Evolutionary conservation across 495 filamentous ascomycete genomes (phyloP).

Genomic region (Lasiosphaeris hirsuta): DNA sequence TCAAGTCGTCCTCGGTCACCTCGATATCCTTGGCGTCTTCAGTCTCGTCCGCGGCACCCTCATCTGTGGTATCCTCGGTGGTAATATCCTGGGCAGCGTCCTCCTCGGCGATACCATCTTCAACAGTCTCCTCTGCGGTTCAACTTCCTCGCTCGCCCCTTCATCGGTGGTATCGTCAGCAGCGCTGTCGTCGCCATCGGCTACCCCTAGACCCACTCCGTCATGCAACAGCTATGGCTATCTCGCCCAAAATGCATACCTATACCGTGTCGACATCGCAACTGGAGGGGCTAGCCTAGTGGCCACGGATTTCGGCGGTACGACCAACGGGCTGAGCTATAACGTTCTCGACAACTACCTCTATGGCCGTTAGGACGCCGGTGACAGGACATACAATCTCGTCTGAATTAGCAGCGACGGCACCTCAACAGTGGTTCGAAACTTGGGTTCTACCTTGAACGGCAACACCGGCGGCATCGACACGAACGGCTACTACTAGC

Average conservation of each 20-base stretch:
- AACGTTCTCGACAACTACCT: conserved; percentile 2
- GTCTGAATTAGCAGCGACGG: neutral
- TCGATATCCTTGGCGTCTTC: too few species aligned
- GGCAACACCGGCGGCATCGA: conserved; percentile 1
- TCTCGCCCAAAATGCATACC: neutral
- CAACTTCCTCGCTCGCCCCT: too few species aligned
- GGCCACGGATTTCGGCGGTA: neutral
- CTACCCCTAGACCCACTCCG: neutral
- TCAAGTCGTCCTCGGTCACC: too few species aligned
- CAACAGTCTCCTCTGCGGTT: too few species aligned
- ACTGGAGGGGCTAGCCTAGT: neutral
- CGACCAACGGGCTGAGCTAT: neutral
- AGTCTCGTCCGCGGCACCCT: too few species aligned
- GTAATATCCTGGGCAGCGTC: too few species aligned
- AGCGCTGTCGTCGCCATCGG: too few species aligned
- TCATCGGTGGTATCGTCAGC: too few species aligned
- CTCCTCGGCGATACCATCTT: too few species aligned
- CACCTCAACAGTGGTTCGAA: neutral
- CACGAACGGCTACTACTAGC: neutral
- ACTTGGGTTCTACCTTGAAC: neutral
- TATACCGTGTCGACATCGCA: neutral
- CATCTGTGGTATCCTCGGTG: too few species aligned
- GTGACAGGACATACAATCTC: neutral
- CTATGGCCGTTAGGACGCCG: neutral
- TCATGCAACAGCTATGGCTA: neutral